Evolutionary conservation across 352 stramenopile species (phyloP).

Genomic region (Globisporangium cederbergense): DNA sequence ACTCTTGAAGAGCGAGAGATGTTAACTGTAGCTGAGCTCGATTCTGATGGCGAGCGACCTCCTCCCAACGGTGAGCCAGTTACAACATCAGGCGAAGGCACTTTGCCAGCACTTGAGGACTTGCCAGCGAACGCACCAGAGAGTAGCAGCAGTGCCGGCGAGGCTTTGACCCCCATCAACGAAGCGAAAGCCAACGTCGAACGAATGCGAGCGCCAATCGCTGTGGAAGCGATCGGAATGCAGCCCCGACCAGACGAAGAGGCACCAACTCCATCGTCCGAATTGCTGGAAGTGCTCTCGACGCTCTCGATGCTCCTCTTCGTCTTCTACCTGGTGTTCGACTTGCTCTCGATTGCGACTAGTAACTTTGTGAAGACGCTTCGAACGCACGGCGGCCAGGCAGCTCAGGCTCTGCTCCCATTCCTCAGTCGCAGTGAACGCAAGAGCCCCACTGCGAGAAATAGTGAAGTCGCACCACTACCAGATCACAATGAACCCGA

Average conservation of each 20-base stretch:
- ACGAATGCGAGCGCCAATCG: background rate
- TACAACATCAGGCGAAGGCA: background rate
- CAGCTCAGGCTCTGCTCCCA: background rate
- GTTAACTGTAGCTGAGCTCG: background rate
- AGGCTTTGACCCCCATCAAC: background rate
- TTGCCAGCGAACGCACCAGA: background rate
- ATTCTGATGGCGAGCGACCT: background rate
- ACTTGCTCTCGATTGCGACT: constrained; percentile 18
- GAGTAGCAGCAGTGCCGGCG: background rate
- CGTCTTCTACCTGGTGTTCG: constrained; percentile 24
- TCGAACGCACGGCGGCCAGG: background rate
- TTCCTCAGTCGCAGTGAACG: constrained; percentile 14
- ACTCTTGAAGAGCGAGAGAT: background rate
- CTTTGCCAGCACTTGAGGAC: background rate
- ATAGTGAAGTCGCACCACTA: background rate
- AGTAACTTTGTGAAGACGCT: constrained; percentile 3
- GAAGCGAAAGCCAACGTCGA: background rate
- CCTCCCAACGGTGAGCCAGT: background rate
- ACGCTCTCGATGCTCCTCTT: constrained; percentile 25
- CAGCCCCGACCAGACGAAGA: background rate
- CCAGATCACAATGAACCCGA: background rate
- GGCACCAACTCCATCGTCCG: constrained; percentile 7
- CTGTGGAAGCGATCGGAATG: background rate
- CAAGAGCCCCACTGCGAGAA: background rate
- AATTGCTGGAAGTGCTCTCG: constrained; percentile 14